These are phyloP conservation scores for Calocybe cyanea DNA, from an alignment of 768 basidiomycete species.

Conservation along the genomic window DNA sequence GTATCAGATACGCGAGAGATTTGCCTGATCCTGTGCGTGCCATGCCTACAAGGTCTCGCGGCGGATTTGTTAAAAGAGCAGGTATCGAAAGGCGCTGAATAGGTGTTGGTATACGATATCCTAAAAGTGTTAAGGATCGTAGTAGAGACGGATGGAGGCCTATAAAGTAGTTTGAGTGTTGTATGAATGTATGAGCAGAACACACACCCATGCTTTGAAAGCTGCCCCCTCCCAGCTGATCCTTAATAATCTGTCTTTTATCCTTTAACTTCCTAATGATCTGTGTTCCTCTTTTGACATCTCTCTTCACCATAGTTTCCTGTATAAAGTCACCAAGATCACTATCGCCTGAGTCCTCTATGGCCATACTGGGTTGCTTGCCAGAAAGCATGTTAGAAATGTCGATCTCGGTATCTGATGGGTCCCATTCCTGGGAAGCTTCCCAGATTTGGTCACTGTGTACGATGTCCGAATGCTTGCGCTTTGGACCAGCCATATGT, in stretches of 20 bases:
- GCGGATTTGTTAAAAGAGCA: conserved; percentile 74
- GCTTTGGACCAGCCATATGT: conserved; percentile 15
- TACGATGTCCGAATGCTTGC: conserved; percentile 11
- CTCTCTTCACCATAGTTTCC: conserved; percentile 64
- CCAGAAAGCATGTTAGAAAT: conserved; percentile 59
- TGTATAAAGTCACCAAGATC: conserved; percentile 64
- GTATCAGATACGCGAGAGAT: conserved; percentile 93
- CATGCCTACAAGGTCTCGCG: conserved; percentile 95
- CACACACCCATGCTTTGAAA: conserved; percentile 92
- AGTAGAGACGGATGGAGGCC: conserved; percentile 82
- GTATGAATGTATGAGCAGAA: conserved; percentile 1
- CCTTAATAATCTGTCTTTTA: conserved; percentile 64
- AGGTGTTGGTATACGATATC: conserved; percentile 92
- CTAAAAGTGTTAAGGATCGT: conserved; percentile 84
- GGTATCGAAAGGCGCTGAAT: conserved; percentile 93
- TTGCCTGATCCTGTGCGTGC: conserved; percentile 98
- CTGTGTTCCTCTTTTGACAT: conserved; percentile 72
- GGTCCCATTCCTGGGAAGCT: conserved; percentile 7
- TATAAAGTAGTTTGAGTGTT: conserved; percentile 23
- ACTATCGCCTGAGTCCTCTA: conserved; percentile 44
- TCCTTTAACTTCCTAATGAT: conserved; percentile 75
- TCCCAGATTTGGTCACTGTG: conserved; percentile 8
- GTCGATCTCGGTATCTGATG: conserved; percentile 43
- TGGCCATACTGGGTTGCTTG: conserved; percentile 36
- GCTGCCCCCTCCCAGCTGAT: conserved; percentile 87